Evolutionary conservation across 1,284 basidiomycete genomes (phyloP), one percentile per base, ranked within the genome.

Genomic region (Vanrija sp.): DNA sequence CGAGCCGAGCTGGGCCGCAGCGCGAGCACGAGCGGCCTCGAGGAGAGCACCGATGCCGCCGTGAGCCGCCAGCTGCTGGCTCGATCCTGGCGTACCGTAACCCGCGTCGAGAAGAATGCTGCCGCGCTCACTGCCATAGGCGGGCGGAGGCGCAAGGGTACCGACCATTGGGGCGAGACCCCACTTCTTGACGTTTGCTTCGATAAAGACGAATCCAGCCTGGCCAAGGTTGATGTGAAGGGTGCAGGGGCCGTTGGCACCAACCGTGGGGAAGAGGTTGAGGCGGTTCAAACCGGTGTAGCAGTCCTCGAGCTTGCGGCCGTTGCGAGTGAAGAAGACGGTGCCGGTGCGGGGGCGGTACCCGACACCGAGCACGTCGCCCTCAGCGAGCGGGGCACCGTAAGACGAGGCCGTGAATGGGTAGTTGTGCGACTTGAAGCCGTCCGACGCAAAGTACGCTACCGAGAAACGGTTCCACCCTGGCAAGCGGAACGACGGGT

Each of bases 171-270:
- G 93, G 22, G 94, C 93, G 36, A 97, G 78, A 20, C 93, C 93
- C 94, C 93, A 97, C 73, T 96, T 96, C 82, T 97, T 97, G 56
- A 97, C 94, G 71, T 97, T 96, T 31, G 93, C 93, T 76, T 97
- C 93, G 66, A 97, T 96, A 67, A 95, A 97, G 37, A 97, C 93
- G 68, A 97, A 97, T 2, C 93, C 93, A 15, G 89, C 87, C 74
- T 97, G 93, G 14, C 93, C 94, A 16, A 97, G 82, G 72, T 97
- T 97, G 68, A 96, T 88, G 67, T 97, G 94, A 3, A 97, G 84
- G 54, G 87, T 93, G 70, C 90, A 94, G 6, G 93, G 88, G 0
- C 93, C 92, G 70, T 94, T 89, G 15, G 93, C 90, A 49, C 93
- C 93, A 52, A 97, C 85, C 41, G 89, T 93, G 42, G 93, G 93